Percentiles rank a stretch among this genome's conserved stretches.
Evolutionary conservation across 176 grass and related monocot genomes (phyloP).

Genomic region (bread wheat (Triticum aestivum)): IWGSC_CS_RefSeq_v2.1 NC_057794.1:326636613-326637112

Average conservation of each 20-base stretch:
- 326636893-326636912: constrained; percentile 40
- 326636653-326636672: background rate
- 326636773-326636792: constrained; percentile 14
- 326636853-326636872: constrained; percentile 71
- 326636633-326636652: background rate
- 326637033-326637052: constrained; percentile 61
- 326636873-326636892: constrained; percentile 71
- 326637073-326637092: background rate
- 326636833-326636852: constrained; percentile 34
- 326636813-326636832: background rate
- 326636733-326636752: constrained; percentile 24
- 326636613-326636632: constrained; percentile 1
- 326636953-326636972: constrained; percentile 58
- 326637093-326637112: background rate
- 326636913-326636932: constrained; percentile 38
- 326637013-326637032: constrained; percentile 90
- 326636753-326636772: constrained; percentile 11
- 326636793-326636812: background rate
- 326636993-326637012: constrained; percentile 82
- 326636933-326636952: constrained; percentile 33
- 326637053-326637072: constrained; percentile 23
- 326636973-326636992: constrained; percentile 94
- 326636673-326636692: constrained; percentile 5
- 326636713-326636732: background rate
- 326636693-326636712: constrained; percentile 1